Percentiles rank a stretch among this genome's conserved stretches.
Conservation (phyloP, 257 asterid genomes). For the Oldenlandia corymbosa region DNA sequence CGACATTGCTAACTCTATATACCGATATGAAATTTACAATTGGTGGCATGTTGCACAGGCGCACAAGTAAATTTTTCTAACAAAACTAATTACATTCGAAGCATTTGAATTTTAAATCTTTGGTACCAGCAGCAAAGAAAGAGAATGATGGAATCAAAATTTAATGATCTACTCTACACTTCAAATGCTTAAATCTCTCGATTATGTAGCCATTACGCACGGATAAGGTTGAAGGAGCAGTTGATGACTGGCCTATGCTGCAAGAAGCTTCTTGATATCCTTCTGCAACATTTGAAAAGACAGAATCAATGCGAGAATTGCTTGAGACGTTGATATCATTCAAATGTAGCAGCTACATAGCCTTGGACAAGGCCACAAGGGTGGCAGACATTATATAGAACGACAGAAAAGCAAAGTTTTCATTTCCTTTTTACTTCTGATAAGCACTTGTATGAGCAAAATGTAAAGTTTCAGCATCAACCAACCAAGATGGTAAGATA, state of each 20-base stretch:
- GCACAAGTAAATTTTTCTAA: background rate
- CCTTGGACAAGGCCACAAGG: no score
- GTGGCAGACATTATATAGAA: no score
- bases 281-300: conserved; percentile 17
- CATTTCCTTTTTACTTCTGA: no score
- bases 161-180: background rate
- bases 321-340: background rate
- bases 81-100: background rate
- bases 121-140: background rate
- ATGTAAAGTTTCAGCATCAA: background rate
- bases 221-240: background rate
- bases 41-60: no score
- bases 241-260: conserved; percentile 21
- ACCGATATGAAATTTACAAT: background rate
- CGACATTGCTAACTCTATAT: no score
- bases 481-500: background rate
- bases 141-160: background rate
- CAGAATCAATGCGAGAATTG: background rate
- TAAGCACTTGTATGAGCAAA: background rate
- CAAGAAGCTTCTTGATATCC: conserved; percentile 28
- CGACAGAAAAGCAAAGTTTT: no score
- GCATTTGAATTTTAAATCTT: background rate
- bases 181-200: background rate
- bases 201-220: background rate
- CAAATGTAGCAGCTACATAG: no score